Evolutionary conservation across 306 rosid genomes (phyloP), one percentile per base, ranked within the genome.

Genomic region (Chamaecrista fasciculata): DNA sequence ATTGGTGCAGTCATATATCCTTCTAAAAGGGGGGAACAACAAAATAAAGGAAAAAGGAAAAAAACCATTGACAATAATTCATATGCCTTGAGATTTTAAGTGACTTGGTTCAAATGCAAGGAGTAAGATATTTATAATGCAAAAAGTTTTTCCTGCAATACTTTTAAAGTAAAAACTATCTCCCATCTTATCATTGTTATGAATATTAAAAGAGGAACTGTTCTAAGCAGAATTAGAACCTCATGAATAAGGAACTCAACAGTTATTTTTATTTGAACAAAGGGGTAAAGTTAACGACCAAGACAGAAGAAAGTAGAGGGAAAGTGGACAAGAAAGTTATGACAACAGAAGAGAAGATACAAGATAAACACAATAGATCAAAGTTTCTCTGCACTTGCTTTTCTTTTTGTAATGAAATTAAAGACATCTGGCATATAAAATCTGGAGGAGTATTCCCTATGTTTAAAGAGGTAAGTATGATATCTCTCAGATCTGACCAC

Each of bases 1-100:
- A 85, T 86, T 80, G 86, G 82, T 69, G 81, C 11, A 49, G 91
- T 91, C 96, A 94, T 83, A 83, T 81, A 88, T 81, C 88, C 85
- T 82, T 85, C 92, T 81, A 78, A 70, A 64, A 74, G 66, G 48
- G 48, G 53, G 20, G 53, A 28, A 62, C 67, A 81, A 79, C 80
- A 78, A 81, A 79, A 73, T 37, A 64, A 62, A 19, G 73, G 20
- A 57, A 74, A 48, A 76, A 78, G 5, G 5, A 23, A 23, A 2
- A 83, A 77, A 76, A 80, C 76, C 86, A 75, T 81, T 84, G 46
- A 73, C 55, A 55, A 73, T 40, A 78, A 73, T 74, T 86, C 79
- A 58, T 73, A 84, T 66, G 70, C 43, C 73, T 72, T 65, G 43
- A 70, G 69, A 61, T 59, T 76, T 70, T 25, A 79, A 74, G 78